Percentiles rank a stretch among this genome's conserved stretches.
These are phyloP conservation scores for Thielaviopsis musarum DNA, from an alignment of 2,329 filamentous ascomycete species.

Conservation along the genomic window DNA sequence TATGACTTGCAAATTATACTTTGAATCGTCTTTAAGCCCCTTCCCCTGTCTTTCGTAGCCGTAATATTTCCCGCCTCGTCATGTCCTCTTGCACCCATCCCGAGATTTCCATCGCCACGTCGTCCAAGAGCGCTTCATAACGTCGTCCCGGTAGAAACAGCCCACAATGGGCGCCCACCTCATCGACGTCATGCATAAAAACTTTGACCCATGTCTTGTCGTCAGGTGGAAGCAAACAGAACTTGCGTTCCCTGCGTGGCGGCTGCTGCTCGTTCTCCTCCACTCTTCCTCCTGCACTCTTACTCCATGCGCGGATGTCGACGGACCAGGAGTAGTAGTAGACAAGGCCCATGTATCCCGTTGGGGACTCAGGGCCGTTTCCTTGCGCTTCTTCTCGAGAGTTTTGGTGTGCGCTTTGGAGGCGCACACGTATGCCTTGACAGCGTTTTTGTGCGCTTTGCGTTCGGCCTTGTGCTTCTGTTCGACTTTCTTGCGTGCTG, in stretches of 20 bases:
- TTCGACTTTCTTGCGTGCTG: slow-evolving; percentile 49
- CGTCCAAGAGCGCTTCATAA: slow-evolving; percentile 61
- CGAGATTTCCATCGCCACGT: slow-evolving; percentile 50
- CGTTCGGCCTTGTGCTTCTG: slow-evolving; percentile 46
- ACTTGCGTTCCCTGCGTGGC: slow-evolving; percentile 48
- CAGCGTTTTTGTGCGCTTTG: slow-evolving; percentile 39
- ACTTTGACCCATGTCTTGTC: slow-evolving; percentile 65
- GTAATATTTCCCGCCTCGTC: slow-evolving; percentile 22
- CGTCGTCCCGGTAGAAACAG: slow-evolving; percentile 59
- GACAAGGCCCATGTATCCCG: not conserved
- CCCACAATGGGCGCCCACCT: slow-evolving; percentile 71
- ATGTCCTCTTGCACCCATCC: slow-evolving; percentile 52
- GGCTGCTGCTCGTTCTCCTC: slow-evolving; percentile 12
- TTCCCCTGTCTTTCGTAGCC: not conserved
- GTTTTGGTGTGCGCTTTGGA: slow-evolving; percentile 42
- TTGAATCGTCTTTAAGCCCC: not conserved
- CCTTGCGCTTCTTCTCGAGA: not conserved
- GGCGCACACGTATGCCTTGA: slow-evolving; percentile 23
- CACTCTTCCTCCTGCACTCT: no score
- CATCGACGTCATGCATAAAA: slow-evolving; percentile 68
- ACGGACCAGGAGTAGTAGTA: not conserved
- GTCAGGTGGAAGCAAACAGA: slow-evolving; percentile 54
- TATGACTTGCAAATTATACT: not conserved
- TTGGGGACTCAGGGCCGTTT: not conserved
- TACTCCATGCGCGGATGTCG: slow-evolving; percentile 34